These are phyloP conservation scores for Drechslerella dactyloides DNA, from an alignment of 2,329 filamentous ascomycete genomes.

Conservation along the genomic window DNA sequence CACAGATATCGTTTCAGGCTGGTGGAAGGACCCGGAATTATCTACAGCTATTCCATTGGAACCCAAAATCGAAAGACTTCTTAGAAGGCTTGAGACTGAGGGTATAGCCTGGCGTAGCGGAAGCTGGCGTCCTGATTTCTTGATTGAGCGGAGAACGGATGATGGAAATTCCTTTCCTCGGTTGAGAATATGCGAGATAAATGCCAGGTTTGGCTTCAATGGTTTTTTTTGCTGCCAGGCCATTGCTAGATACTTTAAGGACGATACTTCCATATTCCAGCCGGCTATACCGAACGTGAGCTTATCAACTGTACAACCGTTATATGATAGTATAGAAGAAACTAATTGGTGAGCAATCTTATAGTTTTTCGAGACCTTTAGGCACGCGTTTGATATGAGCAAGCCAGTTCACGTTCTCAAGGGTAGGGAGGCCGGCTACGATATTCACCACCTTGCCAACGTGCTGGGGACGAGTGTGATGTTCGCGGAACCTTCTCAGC, in stretches of 20 bases:
- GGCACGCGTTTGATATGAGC: constrained; percentile 56
- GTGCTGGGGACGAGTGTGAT: constrained; percentile 25
- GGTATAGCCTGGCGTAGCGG: constrained; percentile 47
- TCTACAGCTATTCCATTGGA: constrained; percentile 43
- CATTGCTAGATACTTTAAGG: constrained; percentile 8
- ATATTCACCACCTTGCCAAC: constrained; percentile 58
- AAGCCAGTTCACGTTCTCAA: constrained; percentile 58
- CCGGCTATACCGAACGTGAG: constrained; percentile 47
- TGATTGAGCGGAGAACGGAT: constrained; percentile 55
- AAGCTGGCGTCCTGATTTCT: constrained; percentile 59
- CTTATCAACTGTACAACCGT: constrained; percentile 55
- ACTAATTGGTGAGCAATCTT: constrained; percentile 49
- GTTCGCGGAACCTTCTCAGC: constrained; percentile 53
- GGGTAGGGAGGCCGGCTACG: constrained; percentile 58
- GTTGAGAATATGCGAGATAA: constrained; percentile 59
- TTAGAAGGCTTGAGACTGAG: constrained; percentile 48
- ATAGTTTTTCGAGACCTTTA: constrained; percentile 57
- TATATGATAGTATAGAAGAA: constrained; percentile 32
- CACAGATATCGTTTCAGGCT: constrained; percentile 58
- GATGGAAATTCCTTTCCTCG: constrained; percentile 54
- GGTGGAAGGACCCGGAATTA: constrained; percentile 56
- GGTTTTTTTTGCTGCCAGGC: constrained; percentile 53
- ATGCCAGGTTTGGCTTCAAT: constrained; percentile 60
- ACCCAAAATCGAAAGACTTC: constrained; percentile 50
- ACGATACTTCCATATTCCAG: constrained; percentile 6